Conservation (phyloP, 352 stramenopile species). For the Pythium biforme region DNA sequence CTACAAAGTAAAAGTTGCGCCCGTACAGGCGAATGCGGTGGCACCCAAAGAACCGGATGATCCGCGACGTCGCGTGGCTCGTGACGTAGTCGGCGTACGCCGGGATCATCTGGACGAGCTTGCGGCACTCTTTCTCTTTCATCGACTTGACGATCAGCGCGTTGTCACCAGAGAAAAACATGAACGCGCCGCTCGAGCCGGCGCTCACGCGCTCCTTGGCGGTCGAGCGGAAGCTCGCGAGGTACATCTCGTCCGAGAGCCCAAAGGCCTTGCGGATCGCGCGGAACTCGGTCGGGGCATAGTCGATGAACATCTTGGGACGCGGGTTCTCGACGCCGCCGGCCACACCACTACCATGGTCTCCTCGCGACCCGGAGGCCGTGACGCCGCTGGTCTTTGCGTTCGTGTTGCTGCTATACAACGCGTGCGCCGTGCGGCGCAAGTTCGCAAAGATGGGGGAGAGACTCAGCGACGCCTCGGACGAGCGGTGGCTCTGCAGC, state of each 20-base stretch:
- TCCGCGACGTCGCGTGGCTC: conserved; percentile 53
- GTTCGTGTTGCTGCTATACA: conserved; percentile 34
- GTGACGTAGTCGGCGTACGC: conserved; percentile 65
- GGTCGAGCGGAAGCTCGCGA: conserved; percentile 70
- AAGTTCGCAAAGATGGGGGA: conserved; percentile 50
- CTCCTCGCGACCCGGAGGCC: too few relatives aligned
- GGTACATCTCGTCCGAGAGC: conserved; percentile 65
- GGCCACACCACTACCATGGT: too few relatives aligned
- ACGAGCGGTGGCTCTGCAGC: conserved; percentile 49
- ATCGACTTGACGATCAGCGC: conserved; percentile 90
- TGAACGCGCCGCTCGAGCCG: conserved; percentile 87
- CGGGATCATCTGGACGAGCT: conserved; percentile 71
- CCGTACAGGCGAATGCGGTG: conserved; percentile 80
- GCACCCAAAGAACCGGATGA: conserved; percentile 87
- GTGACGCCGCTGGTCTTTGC: conserved; percentile 15
- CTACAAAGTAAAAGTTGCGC: conserved; percentile 78
- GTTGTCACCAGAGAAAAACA: conserved; percentile 90
- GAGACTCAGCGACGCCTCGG: conserved; percentile 25
- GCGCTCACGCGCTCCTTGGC: conserved; percentile 76
- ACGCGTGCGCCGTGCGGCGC: conserved; percentile 41
- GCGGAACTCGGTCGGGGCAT: conserved; percentile 63
- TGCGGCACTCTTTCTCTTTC: conserved; percentile 69
- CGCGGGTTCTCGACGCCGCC: conserved; percentile 44
- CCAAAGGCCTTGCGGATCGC: conserved; percentile 58
- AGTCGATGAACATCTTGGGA: conserved; percentile 78